phyloP scores from a whole-genome alignment of 75 land plant species.

The Sequoiadendron giganteum region DNA sequence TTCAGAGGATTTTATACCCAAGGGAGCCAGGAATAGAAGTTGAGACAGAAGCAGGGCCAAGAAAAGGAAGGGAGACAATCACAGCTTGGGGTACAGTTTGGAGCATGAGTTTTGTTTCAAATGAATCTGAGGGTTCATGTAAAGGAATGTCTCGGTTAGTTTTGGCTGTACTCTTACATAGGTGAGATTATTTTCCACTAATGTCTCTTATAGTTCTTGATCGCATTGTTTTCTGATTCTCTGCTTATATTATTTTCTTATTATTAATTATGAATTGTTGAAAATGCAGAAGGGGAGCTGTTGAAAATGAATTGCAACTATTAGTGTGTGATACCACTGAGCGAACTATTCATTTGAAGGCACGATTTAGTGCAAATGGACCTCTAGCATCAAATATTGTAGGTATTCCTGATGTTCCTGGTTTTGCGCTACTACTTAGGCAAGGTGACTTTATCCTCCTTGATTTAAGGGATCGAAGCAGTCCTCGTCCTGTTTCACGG shows the following conservation, averaged over 20 bases:
- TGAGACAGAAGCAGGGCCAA: constrained; percentile 22
- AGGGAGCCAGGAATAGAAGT: constrained; percentile 22
- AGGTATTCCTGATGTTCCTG: constrained; percentile 75
- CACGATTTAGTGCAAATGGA: constrained; percentile 51
- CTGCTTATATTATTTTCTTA: not conserved
- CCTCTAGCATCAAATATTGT: constrained; percentile 51
- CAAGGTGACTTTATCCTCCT: constrained; percentile 66
- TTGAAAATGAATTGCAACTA: constrained; percentile 66
- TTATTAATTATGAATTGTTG: not conserved
- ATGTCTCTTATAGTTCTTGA: constrained; percentile 3
- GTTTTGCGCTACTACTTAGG: constrained; percentile 70
- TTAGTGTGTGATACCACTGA: constrained; percentile 51
- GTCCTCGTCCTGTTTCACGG: constrained; percentile 35
- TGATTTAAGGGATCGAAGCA: constrained; percentile 55
- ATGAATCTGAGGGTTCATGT: constrained; percentile 20
- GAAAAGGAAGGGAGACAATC: constrained; percentile 16
- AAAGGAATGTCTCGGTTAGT: constrained; percentile 42
- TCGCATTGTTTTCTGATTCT: not conserved
- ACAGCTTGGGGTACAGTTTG: constrained; percentile 76
- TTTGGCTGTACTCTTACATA: constrained; percentile 72
- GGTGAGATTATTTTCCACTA: constrained; percentile 33
- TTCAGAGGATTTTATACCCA: constrained; percentile 66
- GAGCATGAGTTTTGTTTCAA: constrained; percentile 92
- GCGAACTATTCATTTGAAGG: constrained; percentile 36
- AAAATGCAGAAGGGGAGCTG: constrained; percentile 58